Conservation (phyloP, 768 basidiomycete genomes). For the Russula ochroleuca region DNA sequence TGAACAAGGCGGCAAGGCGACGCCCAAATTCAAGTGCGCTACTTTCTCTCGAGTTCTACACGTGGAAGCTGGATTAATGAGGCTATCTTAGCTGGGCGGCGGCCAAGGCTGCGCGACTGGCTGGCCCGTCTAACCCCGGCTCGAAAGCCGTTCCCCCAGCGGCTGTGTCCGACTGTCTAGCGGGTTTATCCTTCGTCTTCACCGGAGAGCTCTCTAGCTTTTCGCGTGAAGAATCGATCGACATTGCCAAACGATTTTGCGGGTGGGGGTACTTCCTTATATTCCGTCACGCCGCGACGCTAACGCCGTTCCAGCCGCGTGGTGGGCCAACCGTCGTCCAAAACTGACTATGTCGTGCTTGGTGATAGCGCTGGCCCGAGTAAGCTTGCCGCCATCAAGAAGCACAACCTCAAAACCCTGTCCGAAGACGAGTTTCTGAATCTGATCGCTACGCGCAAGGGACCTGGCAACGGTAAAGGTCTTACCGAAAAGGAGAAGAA, state of each 20-base stretch:
- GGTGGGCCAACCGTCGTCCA: constrained; percentile 80
- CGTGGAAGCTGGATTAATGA: neutral
- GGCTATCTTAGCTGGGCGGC: constrained; percentile 42
- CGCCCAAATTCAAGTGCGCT: constrained; percentile 39
- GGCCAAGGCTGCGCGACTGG: constrained; percentile 55
- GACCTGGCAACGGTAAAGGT: constrained; percentile 37
- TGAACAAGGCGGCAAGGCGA: constrained; percentile 30
- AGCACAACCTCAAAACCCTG: constrained; percentile 68
- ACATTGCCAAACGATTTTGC: constrained; percentile 89
- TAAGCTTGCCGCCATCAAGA: constrained; percentile 84
- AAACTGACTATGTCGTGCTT: constrained; percentile 84
- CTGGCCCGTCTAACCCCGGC: constrained; percentile 54
- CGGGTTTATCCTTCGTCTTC: constrained; percentile 89
- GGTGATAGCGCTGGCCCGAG: constrained; percentile 84
- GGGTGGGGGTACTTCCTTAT: constrained; percentile 52
- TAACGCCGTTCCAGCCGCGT: constrained; percentile 57
- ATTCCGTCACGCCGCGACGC: neutral
- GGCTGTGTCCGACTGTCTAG: constrained; percentile 77
- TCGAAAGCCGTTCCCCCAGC: constrained; percentile 59
- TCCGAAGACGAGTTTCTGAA: constrained; percentile 84
- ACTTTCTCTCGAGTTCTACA: neutral
- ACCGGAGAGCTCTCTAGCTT: constrained; percentile 89
- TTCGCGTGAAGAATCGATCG: constrained; percentile 79
- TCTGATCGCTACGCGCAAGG: constrained; percentile 71
- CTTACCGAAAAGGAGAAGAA: constrained; percentile 79